Evolutionary conservation across 2,329 filamentous ascomycete genomes (phyloP), one percentile per base, ranked within the genome.

Genomic region (Aspergillus pseudoterreus): DNA sequence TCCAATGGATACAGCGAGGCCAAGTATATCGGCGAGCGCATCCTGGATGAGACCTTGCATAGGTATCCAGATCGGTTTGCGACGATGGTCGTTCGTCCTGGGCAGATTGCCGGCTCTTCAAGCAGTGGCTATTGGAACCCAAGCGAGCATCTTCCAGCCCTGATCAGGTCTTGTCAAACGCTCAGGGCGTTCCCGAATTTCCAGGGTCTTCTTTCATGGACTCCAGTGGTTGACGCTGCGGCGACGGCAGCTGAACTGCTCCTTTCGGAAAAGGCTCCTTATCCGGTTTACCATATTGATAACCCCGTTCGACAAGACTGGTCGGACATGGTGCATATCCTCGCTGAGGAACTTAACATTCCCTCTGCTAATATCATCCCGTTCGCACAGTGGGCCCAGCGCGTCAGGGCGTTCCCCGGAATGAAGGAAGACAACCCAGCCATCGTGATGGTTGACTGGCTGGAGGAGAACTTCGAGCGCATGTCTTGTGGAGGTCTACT

Each of bases 101-200:
- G 77, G 0, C 81, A 84, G 60, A 78, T 84, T 38, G 70, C 80
- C 1, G 81, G 81, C 0, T 78, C 74, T 0, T 72, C 58, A 3
- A 68, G 50, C 0, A 80, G 66, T 49, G 80, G 80, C 0, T 77
- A 75, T 57, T 84, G 81, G 81, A 83, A 83, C 55, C 65, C 73
- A 0, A 68, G 71, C 24, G 79, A 83, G 57, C 77, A 82, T 53
- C 64, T 82, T 11, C 58, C 68, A 0, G 79, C 79, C 53, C 50
- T 83, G 19, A 59, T 80, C 47, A 81, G 81, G 60, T 78, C 75
- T 0, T 72, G 75, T 0, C 76, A 82, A 55, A 74, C 73, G 0
- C 53, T 82, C 0, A 63, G 65, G 0, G 67, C 62, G 0, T 56
- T 78, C 8, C 78, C 79, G 0, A 66, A 73, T 19, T 55, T 79